A percentile compares a stretch with the other conserved stretches of the same genome.
These are phyloP conservation scores for Saturnispora zaruensis DNA, from an alignment of 805 yeast species.

Conservation along the genomic window DNA sequence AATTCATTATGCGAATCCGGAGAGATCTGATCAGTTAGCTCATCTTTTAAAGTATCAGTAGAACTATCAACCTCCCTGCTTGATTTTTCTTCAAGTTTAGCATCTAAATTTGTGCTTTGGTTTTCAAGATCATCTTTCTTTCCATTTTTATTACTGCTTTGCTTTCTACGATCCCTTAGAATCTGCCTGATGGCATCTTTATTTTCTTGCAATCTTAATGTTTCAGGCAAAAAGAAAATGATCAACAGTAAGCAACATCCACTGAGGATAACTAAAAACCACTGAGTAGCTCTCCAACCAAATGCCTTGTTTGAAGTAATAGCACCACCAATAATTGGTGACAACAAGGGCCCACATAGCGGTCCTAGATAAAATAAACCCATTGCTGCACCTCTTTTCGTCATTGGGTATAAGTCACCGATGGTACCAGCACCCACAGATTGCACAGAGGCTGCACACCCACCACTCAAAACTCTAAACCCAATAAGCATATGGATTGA, in stretches of 20 bases:
- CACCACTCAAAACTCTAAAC: constrained; percentile 67
- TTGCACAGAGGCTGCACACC: constrained; percentile 77
- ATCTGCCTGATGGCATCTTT: constrained; percentile 43
- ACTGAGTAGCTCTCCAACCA: constrained; percentile 88
- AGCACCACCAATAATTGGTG: constrained; percentile 77
- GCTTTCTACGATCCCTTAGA: constrained; percentile 30
- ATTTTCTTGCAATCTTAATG: constrained; percentile 56
- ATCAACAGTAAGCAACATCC: constrained; percentile 44
- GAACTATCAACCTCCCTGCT: neutral
- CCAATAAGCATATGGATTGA: constrained; percentile 54
- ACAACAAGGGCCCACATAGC: constrained; percentile 67
- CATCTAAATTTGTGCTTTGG: neutral
- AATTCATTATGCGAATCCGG: neutral
- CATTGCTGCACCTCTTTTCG: constrained; percentile 69
- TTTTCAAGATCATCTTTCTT: constrained; percentile 11
- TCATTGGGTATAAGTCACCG: constrained; percentile 58
- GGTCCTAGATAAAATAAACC: constrained; percentile 78
- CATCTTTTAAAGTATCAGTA: constrained; percentile 1
- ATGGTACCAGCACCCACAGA: constrained; percentile 88
- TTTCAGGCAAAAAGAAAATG: constrained; percentile 65
- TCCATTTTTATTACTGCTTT: constrained; percentile 11
- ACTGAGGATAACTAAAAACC: constrained; percentile 67
- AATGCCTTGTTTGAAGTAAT: constrained; percentile 46
- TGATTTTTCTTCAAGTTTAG: neutral
- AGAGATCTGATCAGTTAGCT: neutral